Conservation (phyloP, 1,139 yeast species). For the Diutina mesorugosa region DNA sequence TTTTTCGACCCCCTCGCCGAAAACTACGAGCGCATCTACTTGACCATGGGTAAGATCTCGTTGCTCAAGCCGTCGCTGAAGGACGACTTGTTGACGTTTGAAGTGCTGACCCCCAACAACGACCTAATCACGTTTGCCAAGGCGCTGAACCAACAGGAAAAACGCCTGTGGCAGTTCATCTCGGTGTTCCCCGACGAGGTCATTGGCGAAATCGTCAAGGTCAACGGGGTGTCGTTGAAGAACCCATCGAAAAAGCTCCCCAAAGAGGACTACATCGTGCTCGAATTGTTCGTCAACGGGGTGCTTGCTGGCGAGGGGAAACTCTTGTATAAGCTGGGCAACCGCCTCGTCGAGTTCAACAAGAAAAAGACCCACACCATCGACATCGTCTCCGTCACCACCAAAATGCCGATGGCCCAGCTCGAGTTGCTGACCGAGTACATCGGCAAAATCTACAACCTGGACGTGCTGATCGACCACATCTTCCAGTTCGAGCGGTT, state of each 20-base stretch:
- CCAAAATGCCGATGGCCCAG: slow-evolving; percentile 30
- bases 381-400: slow-evolving; percentile 22
- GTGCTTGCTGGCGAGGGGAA: slow-evolving; percentile 44
- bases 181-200: slow-evolving; percentile 66
- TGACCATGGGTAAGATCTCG: slow-evolving; percentile 40
- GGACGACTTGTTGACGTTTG: slow-evolving; percentile 34
- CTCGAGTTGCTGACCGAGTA: slow-evolving; percentile 52
- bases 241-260: slow-evolving; percentile 18
- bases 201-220: slow-evolving; percentile 55
- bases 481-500: slow-evolving; percentile 44
- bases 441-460: slow-evolving; percentile 57
- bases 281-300: slow-evolving; percentile 57
- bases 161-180: slow-evolving; percentile 58
- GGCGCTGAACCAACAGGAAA: slow-evolving; percentile 51
- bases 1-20: slow-evolving; percentile 52
- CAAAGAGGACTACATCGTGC: slow-evolving; percentile 40
- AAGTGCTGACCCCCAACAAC: slow-evolving; percentile 34
- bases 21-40: slow-evolving; percentile 46
- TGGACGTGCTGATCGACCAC: slow-evolving; percentile 44
- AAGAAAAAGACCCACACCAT: slow-evolving; percentile 22
- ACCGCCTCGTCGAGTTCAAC: slow-evolving; percentile 28
- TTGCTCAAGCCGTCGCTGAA: slow-evolving; percentile 18
- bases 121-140: slow-evolving; percentile 43
- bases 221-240: slow-evolving; percentile 38
- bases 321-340: slow-evolving; percentile 27